Percentiles rank a stretch among this genome's conserved stretches.
These are phyloP conservation scores for Gossypium gossypioides DNA, from an alignment of 441 rosid species.

Conservation along the genomic window DNA sequence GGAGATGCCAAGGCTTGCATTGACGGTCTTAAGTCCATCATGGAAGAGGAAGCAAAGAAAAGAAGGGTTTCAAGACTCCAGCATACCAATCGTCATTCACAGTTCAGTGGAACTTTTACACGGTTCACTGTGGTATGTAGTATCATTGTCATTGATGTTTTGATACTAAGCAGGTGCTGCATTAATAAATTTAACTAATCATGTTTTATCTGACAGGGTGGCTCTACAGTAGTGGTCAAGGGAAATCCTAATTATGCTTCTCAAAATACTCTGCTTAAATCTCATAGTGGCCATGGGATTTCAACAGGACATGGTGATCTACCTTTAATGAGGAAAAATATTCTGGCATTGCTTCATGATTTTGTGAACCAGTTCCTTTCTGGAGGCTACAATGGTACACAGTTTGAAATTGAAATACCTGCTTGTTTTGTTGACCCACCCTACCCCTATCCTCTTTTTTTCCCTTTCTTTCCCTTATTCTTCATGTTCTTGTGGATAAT, in stretches of 20 bases:
- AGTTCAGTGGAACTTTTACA: slow-evolving; percentile 81
- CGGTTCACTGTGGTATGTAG: slow-evolving; percentile 63
- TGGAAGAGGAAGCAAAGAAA: slow-evolving; percentile 63
- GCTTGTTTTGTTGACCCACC: neutral
- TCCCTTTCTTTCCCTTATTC: neutral
- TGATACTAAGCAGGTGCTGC: slow-evolving; percentile 13
- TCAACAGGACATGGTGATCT: slow-evolving; percentile 50
- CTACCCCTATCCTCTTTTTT: slow-evolving; percentile 1
- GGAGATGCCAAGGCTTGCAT: slow-evolving; percentile 39
- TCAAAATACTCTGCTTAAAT: slow-evolving; percentile 32
- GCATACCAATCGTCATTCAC: slow-evolving; percentile 53
- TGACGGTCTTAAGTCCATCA: slow-evolving; percentile 62
- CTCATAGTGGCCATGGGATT: slow-evolving; percentile 41
- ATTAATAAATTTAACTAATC: slow-evolving; percentile 1
- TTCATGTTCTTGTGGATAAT: slow-evolving; percentile 16
- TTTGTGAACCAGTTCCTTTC: slow-evolving; percentile 71
- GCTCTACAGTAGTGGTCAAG: slow-evolving; percentile 61
- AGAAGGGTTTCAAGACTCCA: slow-evolving; percentile 50
- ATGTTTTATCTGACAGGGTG: slow-evolving; percentile 49
- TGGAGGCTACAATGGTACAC: slow-evolving; percentile 83
- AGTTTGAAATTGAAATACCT: slow-evolving; percentile 13
- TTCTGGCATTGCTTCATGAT: slow-evolving; percentile 65
- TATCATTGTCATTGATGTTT: neutral
- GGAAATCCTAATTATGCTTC: slow-evolving; percentile 52
- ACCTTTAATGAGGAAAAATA: slow-evolving; percentile 39